phyloP scores from a whole-genome alignment of 352 stramenopile species.

The Pythium myriotylum region DNA sequence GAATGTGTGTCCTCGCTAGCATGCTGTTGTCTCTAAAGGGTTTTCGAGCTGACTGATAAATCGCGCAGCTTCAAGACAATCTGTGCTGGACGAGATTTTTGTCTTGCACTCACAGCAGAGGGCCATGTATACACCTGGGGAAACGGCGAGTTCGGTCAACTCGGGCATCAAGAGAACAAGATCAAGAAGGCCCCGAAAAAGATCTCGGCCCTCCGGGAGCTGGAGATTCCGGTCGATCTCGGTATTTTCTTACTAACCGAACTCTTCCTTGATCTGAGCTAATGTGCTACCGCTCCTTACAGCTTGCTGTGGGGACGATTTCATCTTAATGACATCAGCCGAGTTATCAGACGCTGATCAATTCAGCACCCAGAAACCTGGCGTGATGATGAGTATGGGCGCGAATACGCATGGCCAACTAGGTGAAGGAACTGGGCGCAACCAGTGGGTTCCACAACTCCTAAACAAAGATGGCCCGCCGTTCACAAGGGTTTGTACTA shows the following conservation, averaged over 20 bases:
- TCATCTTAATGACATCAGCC: slow-evolving; percentile 72
- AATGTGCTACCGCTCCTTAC: slow-evolving; percentile 4
- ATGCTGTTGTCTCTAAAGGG: background rate
- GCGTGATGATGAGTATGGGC: slow-evolving; percentile 83
- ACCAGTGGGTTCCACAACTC: slow-evolving; percentile 82
- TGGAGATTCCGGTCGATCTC: slow-evolving; percentile 71
- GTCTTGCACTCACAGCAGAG: slow-evolving; percentile 49
- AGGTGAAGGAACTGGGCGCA: slow-evolving; percentile 66
- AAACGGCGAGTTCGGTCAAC: slow-evolving; percentile 72
- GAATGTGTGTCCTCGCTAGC: slow-evolving; percentile 43
- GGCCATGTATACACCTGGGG: slow-evolving; percentile 84
- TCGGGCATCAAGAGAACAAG: slow-evolving; percentile 87
- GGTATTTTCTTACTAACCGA: too few species aligned
- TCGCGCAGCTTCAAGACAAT: slow-evolving; percentile 63
- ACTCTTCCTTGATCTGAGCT: too few species aligned
- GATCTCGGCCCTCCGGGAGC: slow-evolving; percentile 77
- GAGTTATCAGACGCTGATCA: slow-evolving; percentile 68
- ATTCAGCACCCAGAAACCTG: slow-evolving; percentile 76
- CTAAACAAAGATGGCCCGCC: slow-evolving; percentile 71
- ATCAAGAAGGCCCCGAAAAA: slow-evolving; percentile 87
- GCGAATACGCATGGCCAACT: slow-evolving; percentile 73
- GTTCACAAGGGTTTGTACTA: slow-evolving; percentile 45
- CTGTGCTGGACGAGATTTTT: slow-evolving; percentile 61
- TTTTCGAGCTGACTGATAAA: too few species aligned
- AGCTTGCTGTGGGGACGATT: slow-evolving; percentile 67